phyloP scores from a whole-genome alignment of 2,329 filamentous ascomycete species.

The Sclerotinia nivalis region DNA sequence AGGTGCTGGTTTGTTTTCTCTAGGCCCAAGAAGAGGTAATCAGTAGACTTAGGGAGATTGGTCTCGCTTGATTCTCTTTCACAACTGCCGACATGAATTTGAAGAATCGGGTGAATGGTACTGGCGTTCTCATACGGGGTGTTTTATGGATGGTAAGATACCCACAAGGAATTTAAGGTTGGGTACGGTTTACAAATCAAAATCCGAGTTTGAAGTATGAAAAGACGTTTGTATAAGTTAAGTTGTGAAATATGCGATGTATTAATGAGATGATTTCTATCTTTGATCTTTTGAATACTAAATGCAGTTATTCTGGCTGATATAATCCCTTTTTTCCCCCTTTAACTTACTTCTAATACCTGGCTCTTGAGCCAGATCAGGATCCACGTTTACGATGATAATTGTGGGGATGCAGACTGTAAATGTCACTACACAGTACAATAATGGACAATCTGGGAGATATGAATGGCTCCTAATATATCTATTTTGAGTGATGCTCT shows the following conservation, averaged over 20 bases:
- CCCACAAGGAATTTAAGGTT: background rate
- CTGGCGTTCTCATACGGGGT: background rate
- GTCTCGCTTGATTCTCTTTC: constrained; percentile 10
- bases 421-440: background rate
- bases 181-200: background rate
- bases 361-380: background rate
- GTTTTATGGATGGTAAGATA: constrained; percentile 7
- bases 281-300: background rate
- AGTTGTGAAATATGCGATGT: background rate
- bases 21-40: constrained; percentile 25
- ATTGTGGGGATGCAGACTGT: background rate
- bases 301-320: background rate
- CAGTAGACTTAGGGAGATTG: constrained; percentile 18
- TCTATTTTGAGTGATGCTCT: background rate
- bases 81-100: background rate
- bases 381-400: background rate
- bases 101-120: background rate
- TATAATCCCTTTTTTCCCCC: background rate
- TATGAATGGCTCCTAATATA: background rate
- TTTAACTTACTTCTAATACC: background rate
- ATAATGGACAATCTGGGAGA: background rate
- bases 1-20: constrained; percentile 12
- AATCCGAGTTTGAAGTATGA: background rate
- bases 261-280: background rate
- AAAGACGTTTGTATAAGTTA: background rate